Conservation (phyloP, 805 yeast species). For the Ogataea pini region DNA sequence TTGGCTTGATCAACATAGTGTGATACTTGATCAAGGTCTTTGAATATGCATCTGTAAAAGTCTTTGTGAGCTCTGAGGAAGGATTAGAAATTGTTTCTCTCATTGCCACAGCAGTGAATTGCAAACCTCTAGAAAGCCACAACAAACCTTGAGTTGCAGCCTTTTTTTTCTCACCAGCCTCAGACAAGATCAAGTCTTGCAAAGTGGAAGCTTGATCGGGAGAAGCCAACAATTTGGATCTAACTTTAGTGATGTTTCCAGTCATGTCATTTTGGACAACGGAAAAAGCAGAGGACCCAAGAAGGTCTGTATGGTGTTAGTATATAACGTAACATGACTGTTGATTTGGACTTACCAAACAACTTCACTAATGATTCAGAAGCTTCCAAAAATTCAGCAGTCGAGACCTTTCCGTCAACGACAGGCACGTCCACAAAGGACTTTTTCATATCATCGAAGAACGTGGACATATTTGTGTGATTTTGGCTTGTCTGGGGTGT, state of each 20-base stretch:
- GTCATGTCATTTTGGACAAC: conserved; percentile 87
- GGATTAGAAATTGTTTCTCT: conserved; percentile 72
- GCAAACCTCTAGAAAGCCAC: conserved; percentile 84
- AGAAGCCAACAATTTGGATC: conserved; percentile 61
- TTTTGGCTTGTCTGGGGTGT: too few relatives aligned
- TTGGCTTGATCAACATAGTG: conserved; percentile 77
- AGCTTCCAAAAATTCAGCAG: conserved; percentile 78
- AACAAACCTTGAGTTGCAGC: conserved; percentile 88
- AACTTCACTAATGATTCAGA: conserved; percentile 79
- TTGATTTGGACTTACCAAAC: conserved; percentile 50
- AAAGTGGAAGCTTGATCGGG: conserved; percentile 68
- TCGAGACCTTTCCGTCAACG: conserved; percentile 61
- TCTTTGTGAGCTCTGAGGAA: conserved; percentile 62
- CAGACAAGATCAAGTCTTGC: conserved; percentile 75
- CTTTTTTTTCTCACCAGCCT: conserved; percentile 64
- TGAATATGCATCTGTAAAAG: conserved; percentile 82
- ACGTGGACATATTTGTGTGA: conserved; percentile 56
- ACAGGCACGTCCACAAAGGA: conserved; percentile 77
- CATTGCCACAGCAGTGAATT: conserved; percentile 89
- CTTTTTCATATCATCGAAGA: conserved; percentile 75
- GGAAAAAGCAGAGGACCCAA: conserved; percentile 81
- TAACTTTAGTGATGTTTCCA: conserved; percentile 79
- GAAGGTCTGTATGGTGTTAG: conserved; percentile 46
- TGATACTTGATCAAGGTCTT: conserved; percentile 82
- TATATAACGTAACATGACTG: too few relatives aligned